Conservation (phyloP, 2,329 filamentous ascomycete genomes). For the Canariomyces notabilis region DNA sequence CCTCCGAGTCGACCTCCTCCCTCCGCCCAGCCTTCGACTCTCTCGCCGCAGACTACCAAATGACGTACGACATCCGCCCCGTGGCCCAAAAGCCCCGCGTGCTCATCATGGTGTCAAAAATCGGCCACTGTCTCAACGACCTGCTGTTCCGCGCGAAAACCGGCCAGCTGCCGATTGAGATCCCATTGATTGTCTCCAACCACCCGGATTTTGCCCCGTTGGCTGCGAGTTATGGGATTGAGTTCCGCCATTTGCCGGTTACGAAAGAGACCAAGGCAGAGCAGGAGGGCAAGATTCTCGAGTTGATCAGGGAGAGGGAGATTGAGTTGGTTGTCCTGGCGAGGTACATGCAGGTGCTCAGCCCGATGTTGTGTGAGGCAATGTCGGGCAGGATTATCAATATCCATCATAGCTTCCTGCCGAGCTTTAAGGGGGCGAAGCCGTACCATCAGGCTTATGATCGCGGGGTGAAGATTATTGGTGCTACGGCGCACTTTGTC, state of each 20-base stretch:
- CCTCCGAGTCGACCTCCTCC: conserved; percentile 44
- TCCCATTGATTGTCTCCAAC: conserved; percentile 77
- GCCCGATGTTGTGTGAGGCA: conserved; percentile 65
- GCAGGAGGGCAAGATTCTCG: conserved; percentile 67
- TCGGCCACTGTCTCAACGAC: conserved; percentile 80
- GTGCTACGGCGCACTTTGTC: conserved; percentile 80
- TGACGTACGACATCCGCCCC: conserved; percentile 68
- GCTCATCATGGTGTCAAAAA: conserved; percentile 86
- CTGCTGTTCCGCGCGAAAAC: conserved; percentile 74
- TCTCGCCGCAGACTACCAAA: conserved; percentile 58
- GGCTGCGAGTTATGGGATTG: conserved; percentile 67
- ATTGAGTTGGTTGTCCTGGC: conserved; percentile 78
- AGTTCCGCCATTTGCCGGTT: conserved; percentile 77
- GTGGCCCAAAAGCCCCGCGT: conserved; percentile 66
- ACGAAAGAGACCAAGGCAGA: conserved; percentile 69
- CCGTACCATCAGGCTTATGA: conserved; percentile 87
- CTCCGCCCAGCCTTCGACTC: conserved; percentile 53
- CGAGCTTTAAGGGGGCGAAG: conserved; percentile 81
- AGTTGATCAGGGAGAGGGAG: conserved; percentile 61
- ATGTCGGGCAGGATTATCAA: conserved; percentile 90
- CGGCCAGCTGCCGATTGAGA: conserved; percentile 67
- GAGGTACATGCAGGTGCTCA: conserved; percentile 84
- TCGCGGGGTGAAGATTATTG: conserved; percentile 82
- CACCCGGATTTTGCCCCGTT: conserved; percentile 68
- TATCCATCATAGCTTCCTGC: conserved; percentile 84